Conservation (phyloP, 192 early-diverging fungal species). For the Podila minutissima region DNA sequence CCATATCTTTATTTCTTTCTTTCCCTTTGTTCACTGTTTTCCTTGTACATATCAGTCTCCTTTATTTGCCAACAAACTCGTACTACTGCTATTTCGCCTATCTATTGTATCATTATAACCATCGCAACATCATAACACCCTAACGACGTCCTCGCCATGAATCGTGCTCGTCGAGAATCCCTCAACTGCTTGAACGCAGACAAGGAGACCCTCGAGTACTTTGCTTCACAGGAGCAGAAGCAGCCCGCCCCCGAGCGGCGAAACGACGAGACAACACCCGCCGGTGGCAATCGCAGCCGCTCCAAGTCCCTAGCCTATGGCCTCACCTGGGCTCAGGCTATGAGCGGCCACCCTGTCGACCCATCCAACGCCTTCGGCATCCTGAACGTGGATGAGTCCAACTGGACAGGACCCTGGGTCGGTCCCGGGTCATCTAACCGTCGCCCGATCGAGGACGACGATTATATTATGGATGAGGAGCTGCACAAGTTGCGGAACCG, state of each 20-base stretch:
- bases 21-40: neutral
- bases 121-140: neutral
- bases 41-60: slow-evolving; percentile 2
- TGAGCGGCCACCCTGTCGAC: slow-evolving; percentile 35
- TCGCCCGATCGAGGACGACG: neutral
- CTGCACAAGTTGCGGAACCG: slow-evolving; percentile 16
- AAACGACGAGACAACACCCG: neutral
- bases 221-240: slow-evolving; percentile 40
- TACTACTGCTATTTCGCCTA: neutral
- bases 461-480: neutral
- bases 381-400: slow-evolving; percentile 18
- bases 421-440: slow-evolving; percentile 6
- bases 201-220: slow-evolving; percentile 45
- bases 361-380: slow-evolving; percentile 31
- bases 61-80: neutral
- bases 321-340: slow-evolving; percentile 46
- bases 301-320: slow-evolving; percentile 44
- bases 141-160: slow-evolving; percentile 16
- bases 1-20: neutral
- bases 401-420: slow-evolving; percentile 18
- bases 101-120: too few relatives aligned
- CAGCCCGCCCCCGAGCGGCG: slow-evolving; percentile 14
- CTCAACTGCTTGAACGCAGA: slow-evolving; percentile 52
- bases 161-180: slow-evolving; percentile 47
- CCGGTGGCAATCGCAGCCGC: slow-evolving; percentile 7